Conservation (phyloP, 208 protist genomes). For the Acanthamoeba castellanii region DNA sequence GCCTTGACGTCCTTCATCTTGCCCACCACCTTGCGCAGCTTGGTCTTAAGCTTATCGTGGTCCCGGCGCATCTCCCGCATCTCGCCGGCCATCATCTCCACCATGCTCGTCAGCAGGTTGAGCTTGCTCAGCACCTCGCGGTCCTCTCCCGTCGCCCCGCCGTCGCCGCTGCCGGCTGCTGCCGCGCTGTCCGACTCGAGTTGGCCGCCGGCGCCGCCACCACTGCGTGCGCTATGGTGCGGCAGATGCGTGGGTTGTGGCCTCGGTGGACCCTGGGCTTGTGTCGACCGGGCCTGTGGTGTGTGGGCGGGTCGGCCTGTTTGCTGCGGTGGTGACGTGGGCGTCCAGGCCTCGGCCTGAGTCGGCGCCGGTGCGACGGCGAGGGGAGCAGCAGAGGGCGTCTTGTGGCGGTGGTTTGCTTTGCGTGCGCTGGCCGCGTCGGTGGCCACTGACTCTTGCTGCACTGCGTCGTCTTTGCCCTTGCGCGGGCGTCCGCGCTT, state of each 20-base stretch:
- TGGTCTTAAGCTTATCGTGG: background rate
- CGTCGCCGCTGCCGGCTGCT: background rate
- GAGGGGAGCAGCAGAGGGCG: too few relatives aligned
- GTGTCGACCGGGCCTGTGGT: too few relatives aligned
- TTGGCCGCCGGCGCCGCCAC: background rate
- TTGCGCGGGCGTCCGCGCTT: constrained; percentile 41
- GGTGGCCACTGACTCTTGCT: background rate
- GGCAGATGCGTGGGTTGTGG: too few relatives aligned
- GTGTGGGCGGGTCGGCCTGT: too few relatives aligned
- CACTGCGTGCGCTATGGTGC: too few relatives aligned
- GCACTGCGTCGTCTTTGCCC: background rate
- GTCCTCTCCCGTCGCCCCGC: background rate
- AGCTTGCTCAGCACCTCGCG: background rate
- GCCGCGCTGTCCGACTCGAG: background rate
- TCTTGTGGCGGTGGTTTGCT: background rate
- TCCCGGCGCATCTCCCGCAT: constrained; percentile 20
- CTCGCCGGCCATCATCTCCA: constrained; percentile 47
- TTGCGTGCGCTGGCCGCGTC: background rate
- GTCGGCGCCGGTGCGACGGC: too few relatives aligned
- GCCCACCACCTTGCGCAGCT: background rate
- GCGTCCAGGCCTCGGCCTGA: too few relatives aligned
- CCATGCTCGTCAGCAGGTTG: constrained; percentile 19
- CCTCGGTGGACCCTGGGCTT: too few relatives aligned
- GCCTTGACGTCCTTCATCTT: background rate
- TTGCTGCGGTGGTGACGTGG: too few relatives aligned